Evolutionary conservation across 2,329 filamentous ascomycete genomes (phyloP).

Genomic region (Stromatinia cepivora): DNA sequence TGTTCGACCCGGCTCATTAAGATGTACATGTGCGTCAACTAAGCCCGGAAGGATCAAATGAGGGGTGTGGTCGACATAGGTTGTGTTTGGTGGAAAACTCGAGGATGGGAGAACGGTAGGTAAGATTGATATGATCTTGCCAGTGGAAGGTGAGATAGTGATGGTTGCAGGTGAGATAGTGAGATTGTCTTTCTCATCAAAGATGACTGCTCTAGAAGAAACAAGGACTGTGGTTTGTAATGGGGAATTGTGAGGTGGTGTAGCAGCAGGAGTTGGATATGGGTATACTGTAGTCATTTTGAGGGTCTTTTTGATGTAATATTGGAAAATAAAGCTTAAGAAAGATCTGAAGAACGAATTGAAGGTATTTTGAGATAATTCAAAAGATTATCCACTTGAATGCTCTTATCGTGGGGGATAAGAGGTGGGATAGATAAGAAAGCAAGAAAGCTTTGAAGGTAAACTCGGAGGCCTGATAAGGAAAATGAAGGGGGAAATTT

Average conservation of each 20-base stretch:
- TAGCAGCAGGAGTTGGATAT: constrained; percentile 39
- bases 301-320: neutral
- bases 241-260: constrained; percentile 36
- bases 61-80: constrained; percentile 82
- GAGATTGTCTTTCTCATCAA: constrained; percentile 62
- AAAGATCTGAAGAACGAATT: neutral
- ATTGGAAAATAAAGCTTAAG: neutral
- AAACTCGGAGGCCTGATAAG: constrained; percentile 12
- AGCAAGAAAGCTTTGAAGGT: neutral
- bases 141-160: constrained; percentile 71
- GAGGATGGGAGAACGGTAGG: constrained; percentile 71
- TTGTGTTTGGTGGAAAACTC: constrained; percentile 69
- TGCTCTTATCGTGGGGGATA: constrained; percentile 20
- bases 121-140: constrained; percentile 79
- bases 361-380: constrained; percentile 7
- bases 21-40: constrained; percentile 95
- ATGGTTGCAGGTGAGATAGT: constrained; percentile 79
- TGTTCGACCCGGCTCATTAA: constrained; percentile 94
- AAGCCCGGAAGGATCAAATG: constrained; percentile 84
- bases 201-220: constrained; percentile 80
- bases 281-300: constrained; percentile 32
- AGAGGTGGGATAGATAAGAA: constrained; percentile 17
- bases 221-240: constrained; percentile 71
- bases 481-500: constrained; percentile 17
- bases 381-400: neutral